phyloP scores from a whole-genome alignment of 805 yeast genomes.

The Blastobotrys mokoenaii region DNA sequence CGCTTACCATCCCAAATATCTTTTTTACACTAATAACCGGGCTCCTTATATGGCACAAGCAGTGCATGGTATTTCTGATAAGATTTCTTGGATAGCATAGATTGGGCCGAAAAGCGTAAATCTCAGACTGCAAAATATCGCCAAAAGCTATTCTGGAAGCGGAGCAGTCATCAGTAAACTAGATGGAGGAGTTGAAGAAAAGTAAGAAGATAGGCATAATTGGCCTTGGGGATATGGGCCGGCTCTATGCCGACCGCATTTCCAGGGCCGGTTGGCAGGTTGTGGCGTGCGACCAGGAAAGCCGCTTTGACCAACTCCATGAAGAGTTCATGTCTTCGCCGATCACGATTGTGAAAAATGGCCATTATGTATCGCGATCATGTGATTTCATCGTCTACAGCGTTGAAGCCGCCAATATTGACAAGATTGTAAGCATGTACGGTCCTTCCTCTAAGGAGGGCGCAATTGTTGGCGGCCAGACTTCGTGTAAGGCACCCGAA shows the following conservation, averaged over 20 bases:
- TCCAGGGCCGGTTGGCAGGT: slow-evolving; percentile 73
- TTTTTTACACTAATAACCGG: too few relatives aligned
- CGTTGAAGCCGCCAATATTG: slow-evolving; percentile 86
- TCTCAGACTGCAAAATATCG: too few relatives aligned
- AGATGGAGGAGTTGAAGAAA: slow-evolving; percentile 28
- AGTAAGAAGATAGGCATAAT: slow-evolving; percentile 73
- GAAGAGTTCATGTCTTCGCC: slow-evolving; percentile 30
- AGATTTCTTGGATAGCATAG: too few relatives aligned
- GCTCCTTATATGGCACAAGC: too few relatives aligned
- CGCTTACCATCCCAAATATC: too few relatives aligned
- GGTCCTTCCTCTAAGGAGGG: slow-evolving; percentile 83
- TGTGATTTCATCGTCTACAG: slow-evolving; percentile 82
- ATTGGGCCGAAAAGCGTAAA: too few relatives aligned
- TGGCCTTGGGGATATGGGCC: slow-evolving; percentile 97
- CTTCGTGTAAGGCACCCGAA: slow-evolving; percentile 90
- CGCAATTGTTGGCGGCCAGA: slow-evolving; percentile 95
- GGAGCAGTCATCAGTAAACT: not conserved
- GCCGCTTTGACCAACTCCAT: slow-evolving; percentile 40
- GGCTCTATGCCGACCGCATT: slow-evolving; percentile 71
- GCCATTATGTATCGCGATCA: slow-evolving; percentile 72
- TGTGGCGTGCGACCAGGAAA: slow-evolving; percentile 75
- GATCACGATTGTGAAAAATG: slow-evolving; percentile 58
- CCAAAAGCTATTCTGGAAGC: too few relatives aligned
- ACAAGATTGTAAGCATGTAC: slow-evolving; percentile 59
- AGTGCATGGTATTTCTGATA: too few relatives aligned